phyloP scores from a whole-genome alignment of 2,329 filamentous ascomycete species.

The Akanthomyces muscarius region DNA sequence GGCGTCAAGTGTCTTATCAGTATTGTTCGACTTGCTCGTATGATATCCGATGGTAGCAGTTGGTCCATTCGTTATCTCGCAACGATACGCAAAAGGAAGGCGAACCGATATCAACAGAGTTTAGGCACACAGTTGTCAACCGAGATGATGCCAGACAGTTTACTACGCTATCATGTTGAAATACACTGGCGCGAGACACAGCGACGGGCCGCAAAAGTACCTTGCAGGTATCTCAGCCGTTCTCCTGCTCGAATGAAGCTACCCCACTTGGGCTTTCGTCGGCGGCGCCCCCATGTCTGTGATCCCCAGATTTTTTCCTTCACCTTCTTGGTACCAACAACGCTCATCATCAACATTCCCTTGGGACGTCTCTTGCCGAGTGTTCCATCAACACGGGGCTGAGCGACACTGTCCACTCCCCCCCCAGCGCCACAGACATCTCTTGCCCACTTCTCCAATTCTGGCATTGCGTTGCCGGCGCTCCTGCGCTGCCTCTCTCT shows the following conservation, averaged over 20 bases:
- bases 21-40: not conserved
- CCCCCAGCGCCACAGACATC: not conserved
- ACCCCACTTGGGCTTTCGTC: conserved; percentile 2
- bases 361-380: not conserved
- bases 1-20: not conserved
- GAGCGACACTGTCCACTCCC: not conserved
- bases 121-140: not conserved
- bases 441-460: conserved; percentile 9
- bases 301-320: conserved; percentile 8
- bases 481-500: not conserved
- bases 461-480: not conserved
- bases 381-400: not conserved
- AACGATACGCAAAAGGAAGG: not conserved
- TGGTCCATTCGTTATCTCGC: not conserved
- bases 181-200: not conserved
- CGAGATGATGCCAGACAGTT: not conserved
- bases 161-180: not conserved
- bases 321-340: not conserved
- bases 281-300: not conserved
- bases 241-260: not conserved
- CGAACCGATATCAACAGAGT: not conserved
- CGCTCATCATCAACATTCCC: not conserved
- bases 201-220: conserved; percentile 4
- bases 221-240: conserved; percentile 3
- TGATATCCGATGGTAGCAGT: not conserved